Conservation (phyloP, 441 rosid species). For the Gossypium lobatum region DNA sequence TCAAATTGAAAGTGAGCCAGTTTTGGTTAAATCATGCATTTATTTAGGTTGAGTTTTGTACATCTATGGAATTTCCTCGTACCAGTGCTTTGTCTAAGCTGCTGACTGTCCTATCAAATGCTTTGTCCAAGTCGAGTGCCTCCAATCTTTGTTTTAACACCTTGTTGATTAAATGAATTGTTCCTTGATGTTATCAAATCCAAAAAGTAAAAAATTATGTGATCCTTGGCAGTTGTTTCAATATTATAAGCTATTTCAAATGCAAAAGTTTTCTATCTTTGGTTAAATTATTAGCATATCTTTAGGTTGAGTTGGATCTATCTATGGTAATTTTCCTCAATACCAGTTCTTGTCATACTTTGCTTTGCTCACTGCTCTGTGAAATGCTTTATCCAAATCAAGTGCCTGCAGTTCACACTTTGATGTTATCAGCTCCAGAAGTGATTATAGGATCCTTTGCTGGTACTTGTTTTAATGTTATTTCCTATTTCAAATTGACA, state of each 20-base stretch:
- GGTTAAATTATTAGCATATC: background rate
- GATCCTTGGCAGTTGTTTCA: background rate
- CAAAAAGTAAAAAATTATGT: background rate
- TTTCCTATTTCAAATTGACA: background rate
- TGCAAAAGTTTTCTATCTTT: background rate
- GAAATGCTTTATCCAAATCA: background rate
- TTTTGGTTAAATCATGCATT: background rate
- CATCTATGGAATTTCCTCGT: background rate
- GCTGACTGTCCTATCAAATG: background rate
- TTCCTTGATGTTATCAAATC: background rate
- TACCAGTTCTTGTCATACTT: background rate
- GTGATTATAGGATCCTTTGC: background rate
- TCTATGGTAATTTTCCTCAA: background rate
- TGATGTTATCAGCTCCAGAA: background rate
- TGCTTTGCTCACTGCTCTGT: background rate
- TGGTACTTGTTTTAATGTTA: background rate
- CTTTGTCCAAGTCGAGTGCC: background rate
- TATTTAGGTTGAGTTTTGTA: background rate
- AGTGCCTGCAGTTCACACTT: background rate
- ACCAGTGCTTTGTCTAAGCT: background rate
- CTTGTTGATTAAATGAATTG: background rate
- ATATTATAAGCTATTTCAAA: background rate
- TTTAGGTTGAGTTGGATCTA: background rate
- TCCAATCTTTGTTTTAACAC: background rate
- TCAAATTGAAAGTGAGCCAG: background rate